Conservation (phyloP, 176 grass and related monocot species). For the Triticum aestivum region IWGSC_CS_RefSeq_v2.1 NC_057803.1:4840558-4841057, state of each 20-base stretch:
- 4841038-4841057: constrained; percentile 41
- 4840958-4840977: constrained; percentile 11
- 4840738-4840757: not conserved
- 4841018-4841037: constrained; percentile 42
- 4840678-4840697: not conserved
- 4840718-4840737: not conserved
- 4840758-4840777: not conserved
- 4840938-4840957: not conserved
- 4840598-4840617: not conserved
- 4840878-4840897: constrained; percentile 48
- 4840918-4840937: constrained; percentile 28
- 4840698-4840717: not conserved
- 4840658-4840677: not conserved
- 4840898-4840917: constrained; percentile 78
- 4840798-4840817: constrained; percentile 66
- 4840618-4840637: not conserved
- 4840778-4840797: constrained; percentile 10
- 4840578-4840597: not conserved
- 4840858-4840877: not conserved
- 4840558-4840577: not conserved
- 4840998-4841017: constrained; percentile 11
- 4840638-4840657: not conserved
- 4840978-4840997: not conserved
- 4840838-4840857: not conserved
- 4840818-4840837: constrained; percentile 12